Conservation (phyloP, 768 basidiomycete species). For the Suillus subalutaceus region DNA sequence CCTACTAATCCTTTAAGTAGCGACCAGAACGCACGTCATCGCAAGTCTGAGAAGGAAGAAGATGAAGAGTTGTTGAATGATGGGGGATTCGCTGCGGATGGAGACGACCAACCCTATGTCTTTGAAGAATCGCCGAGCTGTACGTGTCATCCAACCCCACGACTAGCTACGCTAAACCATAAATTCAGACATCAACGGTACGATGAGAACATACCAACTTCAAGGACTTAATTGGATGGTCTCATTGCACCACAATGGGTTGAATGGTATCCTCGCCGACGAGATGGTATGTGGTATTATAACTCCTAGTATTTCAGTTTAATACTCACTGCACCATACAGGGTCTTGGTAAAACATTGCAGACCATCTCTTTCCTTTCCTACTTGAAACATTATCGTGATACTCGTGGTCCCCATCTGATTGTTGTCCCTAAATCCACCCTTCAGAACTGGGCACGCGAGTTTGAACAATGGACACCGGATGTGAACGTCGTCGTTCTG, state of each 20-base stretch:
- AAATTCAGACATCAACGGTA: slow-evolving; percentile 76
- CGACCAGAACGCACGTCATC: slow-evolving; percentile 78
- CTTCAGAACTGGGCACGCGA: slow-evolving; percentile 97
- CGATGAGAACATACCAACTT: slow-evolving; percentile 92
- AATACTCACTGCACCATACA: slow-evolving; percentile 32
- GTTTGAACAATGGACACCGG: slow-evolving; percentile 88
- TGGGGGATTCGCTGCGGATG: slow-evolving; percentile 76
- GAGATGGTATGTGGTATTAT: slow-evolving; percentile 69
- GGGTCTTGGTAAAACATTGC: slow-evolving; percentile 98
- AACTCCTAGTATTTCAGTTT: too few species aligned
- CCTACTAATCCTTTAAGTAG: slow-evolving; percentile 39
- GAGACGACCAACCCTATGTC: slow-evolving; percentile 88
- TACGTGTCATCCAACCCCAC: slow-evolving; percentile 36
- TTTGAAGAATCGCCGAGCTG: slow-evolving; percentile 95
- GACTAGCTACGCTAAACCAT: slow-evolving; percentile 11
- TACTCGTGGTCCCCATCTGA: slow-evolving; percentile 82
- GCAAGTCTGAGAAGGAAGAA: slow-evolving; percentile 98
- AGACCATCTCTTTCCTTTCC: slow-evolving; percentile 96
- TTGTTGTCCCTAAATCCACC: slow-evolving; percentile 98
- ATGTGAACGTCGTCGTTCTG: slow-evolving; percentile 79
- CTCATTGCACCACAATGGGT: slow-evolving; percentile 91
- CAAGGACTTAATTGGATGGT: slow-evolving; percentile 99
- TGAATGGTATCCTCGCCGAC: slow-evolving; percentile 96
- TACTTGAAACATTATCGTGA: slow-evolving; percentile 87
- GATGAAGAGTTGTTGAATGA: slow-evolving; percentile 94